Percentiles rank a stretch among this genome's conserved stretches.
These are phyloP conservation scores for Ophiocordyceps robertsii DNA, from an alignment of 2,329 filamentous ascomycete genomes.

Conservation along the genomic window DNA sequence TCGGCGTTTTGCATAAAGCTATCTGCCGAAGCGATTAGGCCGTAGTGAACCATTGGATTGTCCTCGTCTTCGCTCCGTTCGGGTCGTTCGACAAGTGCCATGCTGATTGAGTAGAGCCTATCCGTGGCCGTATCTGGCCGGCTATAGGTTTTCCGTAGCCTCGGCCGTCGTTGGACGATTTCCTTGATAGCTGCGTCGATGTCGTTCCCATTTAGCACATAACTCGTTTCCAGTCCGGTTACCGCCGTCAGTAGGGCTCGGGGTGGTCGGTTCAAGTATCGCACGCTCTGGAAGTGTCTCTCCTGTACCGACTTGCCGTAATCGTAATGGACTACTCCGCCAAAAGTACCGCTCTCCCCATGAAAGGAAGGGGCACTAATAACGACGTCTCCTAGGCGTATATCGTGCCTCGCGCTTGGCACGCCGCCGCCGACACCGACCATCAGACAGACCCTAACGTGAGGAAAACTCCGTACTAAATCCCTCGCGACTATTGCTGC, in stretches of 20 bases:
- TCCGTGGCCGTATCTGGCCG: slow-evolving; percentile 1
- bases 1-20: neutral
- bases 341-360: neutral
- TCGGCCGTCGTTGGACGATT: neutral
- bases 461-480: slow-evolving; percentile 15
- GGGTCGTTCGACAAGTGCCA: too few relatives aligned
- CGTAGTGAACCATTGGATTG: slow-evolving; percentile 8
- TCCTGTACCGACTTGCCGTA: slow-evolving; percentile 8
- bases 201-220: neutral
- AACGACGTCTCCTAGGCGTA: slow-evolving; percentile 15
- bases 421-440: slow-evolving; percentile 14
- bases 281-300: slow-evolving; percentile 1
- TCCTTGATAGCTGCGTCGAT: neutral
- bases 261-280: slow-evolving; percentile 6
- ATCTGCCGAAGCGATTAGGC: slow-evolving; percentile 3
- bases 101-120: neutral
- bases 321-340: slow-evolving; percentile 11
- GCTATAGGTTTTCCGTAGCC: neutral
- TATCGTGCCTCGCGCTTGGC: slow-evolving; percentile 17
- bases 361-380: slow-evolving; percentile 4
- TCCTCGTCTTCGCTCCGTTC: neutral
- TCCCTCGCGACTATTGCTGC: slow-evolving; percentile 10
- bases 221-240: neutral
- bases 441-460: slow-evolving; percentile 10
- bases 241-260: slow-evolving; percentile 2